Base-by-base conservation (phyloP, 768 basidiomycete species). In the Trametopsis cervina region DNA sequence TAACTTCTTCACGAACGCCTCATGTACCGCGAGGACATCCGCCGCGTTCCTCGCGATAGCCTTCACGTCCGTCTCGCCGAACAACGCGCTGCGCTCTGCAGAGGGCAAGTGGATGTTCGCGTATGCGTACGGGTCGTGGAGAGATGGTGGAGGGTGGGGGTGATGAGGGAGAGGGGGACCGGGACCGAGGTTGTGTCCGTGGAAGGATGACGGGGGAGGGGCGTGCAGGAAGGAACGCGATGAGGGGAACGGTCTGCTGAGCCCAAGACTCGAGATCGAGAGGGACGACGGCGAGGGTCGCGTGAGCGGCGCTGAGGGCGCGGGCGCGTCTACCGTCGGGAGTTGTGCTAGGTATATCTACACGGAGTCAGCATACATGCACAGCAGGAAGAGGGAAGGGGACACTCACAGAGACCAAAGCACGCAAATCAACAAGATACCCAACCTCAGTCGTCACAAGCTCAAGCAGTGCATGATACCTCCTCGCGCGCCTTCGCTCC, bases 361-460 rank as follows among this genome's bases (percentile, higher is more conserved):
- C 17, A 24, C 15, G 11, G 29, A 12, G 49, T 50, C 17, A 55
- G 29, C 18, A 38, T 22, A 38, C 4, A 40, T 13, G 18, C 20
- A 17, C 10, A 20, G 11, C 18, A 15, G 29, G 29, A 15, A 33
- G 29, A 15, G 29, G 29, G 15, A 33, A 33, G 33, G 35, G 24
- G 20, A 1, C 17, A 66, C 76, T 51, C 62, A 90, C 91, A 54
- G 76, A 74, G 47, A 91, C 85, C 38, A 98, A 73, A 7, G 76
- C 76, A 51, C 81, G 77, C 57, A 97, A 66, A 65, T 94, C 91
- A 44, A 73, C 62, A 7, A 92, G 73, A 63, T 97, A 98, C 5
- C 80, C 80, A 17, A 80, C 70, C 69, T 98, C 95, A 0, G 92
- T 94, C 49, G 78, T 72, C 21, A 97, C 73, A 35, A 98, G 70